phyloP scores from a whole-genome alignment of 163 green algal genomes.

The Scenedesmus sp. region DNA sequence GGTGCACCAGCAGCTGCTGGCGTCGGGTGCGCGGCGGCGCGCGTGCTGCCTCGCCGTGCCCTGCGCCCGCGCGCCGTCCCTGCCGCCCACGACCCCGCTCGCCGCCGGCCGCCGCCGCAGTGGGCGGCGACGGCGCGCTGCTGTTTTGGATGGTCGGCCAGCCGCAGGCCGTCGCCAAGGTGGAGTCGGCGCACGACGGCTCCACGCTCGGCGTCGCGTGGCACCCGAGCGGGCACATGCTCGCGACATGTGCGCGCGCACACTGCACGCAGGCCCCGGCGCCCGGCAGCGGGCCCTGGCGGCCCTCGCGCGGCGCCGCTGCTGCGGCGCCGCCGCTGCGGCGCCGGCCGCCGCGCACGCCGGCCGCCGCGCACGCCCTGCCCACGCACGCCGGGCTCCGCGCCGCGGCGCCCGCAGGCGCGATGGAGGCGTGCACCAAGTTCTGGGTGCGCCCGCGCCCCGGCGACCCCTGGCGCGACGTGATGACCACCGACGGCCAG shows the following conservation, averaged over 20 bases:
- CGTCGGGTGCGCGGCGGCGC: constrained; percentile 66
- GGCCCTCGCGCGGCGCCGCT: too few relatives aligned
- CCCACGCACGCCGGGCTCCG: too few relatives aligned
- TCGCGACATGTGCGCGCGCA: constrained; percentile 30
- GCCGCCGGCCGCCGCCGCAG: background rate
- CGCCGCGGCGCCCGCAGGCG: background rate
- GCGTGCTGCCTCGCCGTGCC: too few relatives aligned
- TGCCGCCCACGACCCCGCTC: constrained; percentile 3
- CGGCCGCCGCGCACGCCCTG: too few relatives aligned
- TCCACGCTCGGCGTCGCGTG: background rate
- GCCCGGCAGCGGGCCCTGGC: too few relatives aligned
- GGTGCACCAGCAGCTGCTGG: constrained; percentile 87
- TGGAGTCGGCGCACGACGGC: constrained; percentile 20
- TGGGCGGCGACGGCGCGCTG: constrained; percentile 1
- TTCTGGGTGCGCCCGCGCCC: constrained; percentile 58
- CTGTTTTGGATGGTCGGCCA: constrained; percentile 37
- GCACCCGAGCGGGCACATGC: constrained; percentile 31
- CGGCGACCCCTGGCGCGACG: constrained; percentile 36
- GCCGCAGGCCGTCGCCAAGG: background rate
- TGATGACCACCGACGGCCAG: too few relatives aligned
- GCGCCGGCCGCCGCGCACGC: too few relatives aligned
- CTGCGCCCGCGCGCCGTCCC: background rate
- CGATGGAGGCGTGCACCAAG: constrained; percentile 53
- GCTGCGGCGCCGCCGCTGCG: too few relatives aligned
- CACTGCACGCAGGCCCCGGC: too few relatives aligned